Base-by-base conservation (phyloP, 495 filamentous ascomycete species). In the Penicillium egyptiacum region DNA sequence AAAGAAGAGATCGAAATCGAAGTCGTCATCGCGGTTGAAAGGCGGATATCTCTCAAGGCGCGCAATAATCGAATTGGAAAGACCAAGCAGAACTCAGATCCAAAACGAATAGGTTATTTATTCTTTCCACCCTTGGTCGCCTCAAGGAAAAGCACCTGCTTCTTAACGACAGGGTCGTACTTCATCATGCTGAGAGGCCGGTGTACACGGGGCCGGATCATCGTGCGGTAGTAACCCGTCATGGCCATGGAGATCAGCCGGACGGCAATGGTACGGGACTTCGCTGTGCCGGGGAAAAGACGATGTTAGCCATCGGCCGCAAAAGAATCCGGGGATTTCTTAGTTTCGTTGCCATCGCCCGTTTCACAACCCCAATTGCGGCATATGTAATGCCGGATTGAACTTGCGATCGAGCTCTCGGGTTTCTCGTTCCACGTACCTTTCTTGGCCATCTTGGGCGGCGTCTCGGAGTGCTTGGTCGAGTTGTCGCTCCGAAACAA, bases 201-300 rank as follows among this genome's bases (percentile, higher is more conserved):
- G 55, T 92, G 81, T 23, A 80, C 78, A 49, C 95, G 87, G 16
- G 92, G 92, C 30, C 95, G 88, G 52, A 88, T 81, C 70, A 92
- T 82, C 53, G 90, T 95, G 71, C 90, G 90, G 80, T 91, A 99
- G 80, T 88, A 99, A 64, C 95, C 95, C 14, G 95, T 99, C 85
- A 96, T 86, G 58, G 95, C 95, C 95, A 98, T 99, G 53, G 91
- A 96, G 72, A 99, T 80, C 52, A 99, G 88, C 68, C 95, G 92
- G 68, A 98, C 94, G 65, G 86, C 80, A 66, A 98, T 85, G 51
- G 91, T 89, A 63, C 95, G 90, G 58, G 94, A 89, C 83, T 97
- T 99, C 46, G 83, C 94, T 97, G 54, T 51, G 54, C 5, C 22
- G 22, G 25, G 16, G 30, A 33, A 48, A 20, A 54, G 52, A 35